A percentile compares a stretch with the other conserved stretches of the same genome.
Evolutionary conservation across 805 yeast species (phyloP).

Genomic region (Zygotorulaspora danielsina): DNA sequence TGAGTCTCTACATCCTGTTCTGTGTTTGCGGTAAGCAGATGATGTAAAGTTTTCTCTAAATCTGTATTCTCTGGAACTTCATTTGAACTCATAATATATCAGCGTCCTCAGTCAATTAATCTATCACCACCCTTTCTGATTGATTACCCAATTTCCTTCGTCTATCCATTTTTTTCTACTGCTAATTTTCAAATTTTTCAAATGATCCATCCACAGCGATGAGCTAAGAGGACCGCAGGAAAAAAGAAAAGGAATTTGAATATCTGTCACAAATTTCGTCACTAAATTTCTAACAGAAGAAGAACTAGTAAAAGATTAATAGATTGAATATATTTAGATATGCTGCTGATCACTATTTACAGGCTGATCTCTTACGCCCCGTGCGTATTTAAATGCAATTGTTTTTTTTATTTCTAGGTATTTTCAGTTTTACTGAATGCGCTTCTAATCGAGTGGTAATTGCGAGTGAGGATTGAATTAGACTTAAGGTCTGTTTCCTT

Average conservation of each 20-base stretch:
- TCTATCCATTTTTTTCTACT: not conserved
- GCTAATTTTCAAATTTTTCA: not conserved
- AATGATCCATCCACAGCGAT: not conserved
- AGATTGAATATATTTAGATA: constrained; percentile 1
- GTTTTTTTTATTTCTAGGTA: not conserved
- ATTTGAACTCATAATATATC: constrained; percentile 1
- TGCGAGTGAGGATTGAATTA: constrained; percentile 14
- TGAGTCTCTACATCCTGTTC: not conserved
- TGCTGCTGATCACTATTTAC: constrained; percentile 2
- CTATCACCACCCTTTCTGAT: not conserved
- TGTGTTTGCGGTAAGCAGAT: constrained; percentile 17
- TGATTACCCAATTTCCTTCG: not conserved
- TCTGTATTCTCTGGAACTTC: constrained; percentile 13
- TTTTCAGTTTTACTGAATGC: constrained; percentile 17
- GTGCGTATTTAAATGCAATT: not conserved
- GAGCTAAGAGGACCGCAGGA: not conserved
- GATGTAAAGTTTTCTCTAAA: constrained; percentile 23
- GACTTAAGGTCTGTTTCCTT: constrained; percentile 27
- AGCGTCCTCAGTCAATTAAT: not conserved
- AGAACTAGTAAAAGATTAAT: too few relatives aligned
- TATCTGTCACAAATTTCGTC: too few relatives aligned
- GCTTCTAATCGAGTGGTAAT: constrained; percentile 16
- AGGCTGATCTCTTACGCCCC: not conserved
- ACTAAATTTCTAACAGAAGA: too few relatives aligned
- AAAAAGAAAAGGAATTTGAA: too few relatives aligned